Percentiles rank a stretch among this genome's conserved stretches.
Conservation (phyloP, 129 eudicot species). For the Flaveria ramosissima region DNA sequence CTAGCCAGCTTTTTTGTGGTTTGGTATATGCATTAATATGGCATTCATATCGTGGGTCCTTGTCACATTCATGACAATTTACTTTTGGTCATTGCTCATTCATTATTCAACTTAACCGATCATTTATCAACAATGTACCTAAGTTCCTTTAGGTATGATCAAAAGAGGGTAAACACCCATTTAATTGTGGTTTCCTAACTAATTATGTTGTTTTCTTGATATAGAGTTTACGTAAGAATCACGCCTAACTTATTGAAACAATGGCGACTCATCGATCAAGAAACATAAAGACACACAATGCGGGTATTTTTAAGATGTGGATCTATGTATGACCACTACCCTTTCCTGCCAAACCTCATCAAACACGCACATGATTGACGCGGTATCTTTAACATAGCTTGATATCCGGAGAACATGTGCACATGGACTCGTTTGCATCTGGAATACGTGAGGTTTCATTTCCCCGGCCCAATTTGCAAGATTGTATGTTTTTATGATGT, state of each 20-base stretch:
- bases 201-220: not conserved
- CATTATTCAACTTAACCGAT: not conserved
- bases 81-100: not conserved
- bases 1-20: slow-evolving; percentile 23
- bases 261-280: not conserved
- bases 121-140: not conserved
- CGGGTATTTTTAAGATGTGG: not conserved
- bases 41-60: slow-evolving; percentile 33
- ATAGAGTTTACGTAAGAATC: not conserved
- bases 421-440: not conserved
- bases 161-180: not conserved
- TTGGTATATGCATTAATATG: slow-evolving; percentile 31
- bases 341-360: not conserved
- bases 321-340: not conserved
- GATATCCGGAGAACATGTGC: not conserved
- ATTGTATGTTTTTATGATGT: too few relatives aligned
- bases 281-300: not conserved
- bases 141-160: not conserved
- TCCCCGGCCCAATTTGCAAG: not conserved
- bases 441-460: not conserved
- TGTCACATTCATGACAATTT: slow-evolving; percentile 13
- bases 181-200: not conserved
- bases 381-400: not conserved
- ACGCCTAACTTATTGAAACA: not conserved
- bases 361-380: not conserved